phyloP scores from a whole-genome alignment of 2,329 filamentous ascomycete species.

The Whalleya microplaca region DNA sequence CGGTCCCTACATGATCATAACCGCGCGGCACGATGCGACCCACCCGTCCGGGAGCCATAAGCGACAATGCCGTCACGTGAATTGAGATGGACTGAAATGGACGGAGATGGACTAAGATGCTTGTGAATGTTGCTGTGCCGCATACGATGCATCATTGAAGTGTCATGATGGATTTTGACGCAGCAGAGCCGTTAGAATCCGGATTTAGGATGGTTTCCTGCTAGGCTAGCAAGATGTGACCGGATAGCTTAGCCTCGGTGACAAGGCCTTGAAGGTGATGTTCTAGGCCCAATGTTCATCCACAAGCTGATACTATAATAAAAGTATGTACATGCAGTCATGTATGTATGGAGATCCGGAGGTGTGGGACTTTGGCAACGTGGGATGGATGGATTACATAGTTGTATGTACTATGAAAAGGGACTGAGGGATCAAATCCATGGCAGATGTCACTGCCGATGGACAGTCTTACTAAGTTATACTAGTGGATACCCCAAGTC shows the following conservation, averaged over 20 bases:
- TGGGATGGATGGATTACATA: too few relatives aligned
- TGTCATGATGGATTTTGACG: conserved; percentile 4
- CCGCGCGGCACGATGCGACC: conserved; percentile 19
- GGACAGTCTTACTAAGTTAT: too few relatives aligned
- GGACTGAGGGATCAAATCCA: too few relatives aligned
- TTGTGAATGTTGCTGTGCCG: conserved; percentile 18
- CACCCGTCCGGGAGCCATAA: background rate
- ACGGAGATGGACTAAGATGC: conserved; percentile 3
- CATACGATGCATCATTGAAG: conserved; percentile 22
- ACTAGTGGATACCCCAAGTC: too few relatives aligned
- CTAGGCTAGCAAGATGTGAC: background rate
- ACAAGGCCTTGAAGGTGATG: background rate
- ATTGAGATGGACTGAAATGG: too few relatives aligned
- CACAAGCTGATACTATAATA: background rate
- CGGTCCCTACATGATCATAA: conserved; percentile 7
- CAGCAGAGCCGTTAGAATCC: conserved; percentile 13
- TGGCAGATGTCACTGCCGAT: too few relatives aligned
- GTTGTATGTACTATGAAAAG: too few relatives aligned
- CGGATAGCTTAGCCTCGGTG: background rate
- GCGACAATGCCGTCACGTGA: background rate
- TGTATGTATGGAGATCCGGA: too few relatives aligned
- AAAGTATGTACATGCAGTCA: too few relatives aligned
- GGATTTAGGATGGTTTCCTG: conserved; percentile 5
- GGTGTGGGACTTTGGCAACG: too few relatives aligned
- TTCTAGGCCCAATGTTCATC: background rate